Percentiles rank a stretch among this genome's conserved stretches.
Conservation (phyloP, 106 monocot species). For the Dendrobium officinale region DNA sequence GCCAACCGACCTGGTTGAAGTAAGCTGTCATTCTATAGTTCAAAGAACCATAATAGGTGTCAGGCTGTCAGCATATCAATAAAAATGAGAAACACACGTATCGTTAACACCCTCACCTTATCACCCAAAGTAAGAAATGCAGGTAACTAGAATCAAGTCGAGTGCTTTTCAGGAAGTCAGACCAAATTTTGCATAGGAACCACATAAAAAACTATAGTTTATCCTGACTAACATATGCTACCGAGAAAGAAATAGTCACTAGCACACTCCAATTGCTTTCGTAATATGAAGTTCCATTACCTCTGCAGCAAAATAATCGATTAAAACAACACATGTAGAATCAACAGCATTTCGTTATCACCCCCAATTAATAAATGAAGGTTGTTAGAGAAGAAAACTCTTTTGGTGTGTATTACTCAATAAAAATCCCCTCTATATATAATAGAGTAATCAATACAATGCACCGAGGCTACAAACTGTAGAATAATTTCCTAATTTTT, state of each 20-base stretch:
- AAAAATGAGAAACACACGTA: background rate
- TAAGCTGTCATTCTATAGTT: conserved; percentile 85
- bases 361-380: background rate
- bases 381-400: background rate
- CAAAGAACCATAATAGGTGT: background rate
- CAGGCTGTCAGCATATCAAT: background rate
- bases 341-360: background rate
- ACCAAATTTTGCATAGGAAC: background rate
- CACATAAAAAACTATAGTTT: background rate
- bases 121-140: background rate
- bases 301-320: background rate
- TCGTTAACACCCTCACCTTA: background rate
- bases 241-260: background rate
- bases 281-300: background rate
- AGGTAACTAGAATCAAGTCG: background rate
- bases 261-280: background rate
- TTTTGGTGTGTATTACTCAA: too few species aligned
- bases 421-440: too few species aligned
- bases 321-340: background rate
- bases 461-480: too few species aligned
- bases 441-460: too few species aligned
- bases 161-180: background rate
- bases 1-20: conserved; percentile 91
- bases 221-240: background rate
- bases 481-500: too few species aligned